Conservation (phyloP, 495 filamentous ascomycete genomes). For the Parathielavia hyrcaniae region DNA sequence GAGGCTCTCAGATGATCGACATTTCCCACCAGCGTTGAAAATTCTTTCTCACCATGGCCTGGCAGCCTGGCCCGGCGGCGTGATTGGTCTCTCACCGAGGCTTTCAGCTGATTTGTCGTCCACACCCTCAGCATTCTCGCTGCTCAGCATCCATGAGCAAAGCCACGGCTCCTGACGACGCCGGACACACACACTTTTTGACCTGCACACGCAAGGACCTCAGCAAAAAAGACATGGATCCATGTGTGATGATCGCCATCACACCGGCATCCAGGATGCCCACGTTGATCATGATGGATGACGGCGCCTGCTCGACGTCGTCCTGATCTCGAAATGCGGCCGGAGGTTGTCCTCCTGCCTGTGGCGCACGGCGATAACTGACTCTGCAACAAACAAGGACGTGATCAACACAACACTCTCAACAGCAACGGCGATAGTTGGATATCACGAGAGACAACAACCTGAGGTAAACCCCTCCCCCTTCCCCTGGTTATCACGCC, state of each 20-base stretch:
- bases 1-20: slow-evolving; percentile 6
- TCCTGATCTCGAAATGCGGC: slow-evolving; percentile 4
- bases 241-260: not conserved
- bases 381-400: not conserved
- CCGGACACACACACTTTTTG: not conserved
- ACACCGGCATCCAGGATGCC: no score
- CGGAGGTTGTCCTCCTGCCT: not conserved
- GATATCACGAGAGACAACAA: no score
- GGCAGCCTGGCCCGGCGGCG: not conserved
- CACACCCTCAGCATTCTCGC: not conserved
- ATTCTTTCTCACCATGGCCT: not conserved
- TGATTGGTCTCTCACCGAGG: slow-evolving; percentile 15
- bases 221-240: not conserved
- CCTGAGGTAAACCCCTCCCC: no score
- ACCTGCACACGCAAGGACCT: not conserved
- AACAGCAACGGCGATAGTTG: not conserved
- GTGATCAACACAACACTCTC: slow-evolving; percentile 1
- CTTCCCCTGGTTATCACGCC: no score
- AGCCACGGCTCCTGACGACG: slow-evolving; percentile 5
- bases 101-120: slow-evolving; percentile 2
- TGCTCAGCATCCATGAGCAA: no score
- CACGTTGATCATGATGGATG: not conserved
- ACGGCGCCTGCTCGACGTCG: not conserved
- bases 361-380: slow-evolving; percentile 1
- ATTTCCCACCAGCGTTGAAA: not conserved